A percentile compares a stretch with the other conserved stretches of the same genome.
These are phyloP conservation scores for Arabidopsis suecica DNA, from an alignment of 345 rosid species.

Conservation along the genomic window DNA sequence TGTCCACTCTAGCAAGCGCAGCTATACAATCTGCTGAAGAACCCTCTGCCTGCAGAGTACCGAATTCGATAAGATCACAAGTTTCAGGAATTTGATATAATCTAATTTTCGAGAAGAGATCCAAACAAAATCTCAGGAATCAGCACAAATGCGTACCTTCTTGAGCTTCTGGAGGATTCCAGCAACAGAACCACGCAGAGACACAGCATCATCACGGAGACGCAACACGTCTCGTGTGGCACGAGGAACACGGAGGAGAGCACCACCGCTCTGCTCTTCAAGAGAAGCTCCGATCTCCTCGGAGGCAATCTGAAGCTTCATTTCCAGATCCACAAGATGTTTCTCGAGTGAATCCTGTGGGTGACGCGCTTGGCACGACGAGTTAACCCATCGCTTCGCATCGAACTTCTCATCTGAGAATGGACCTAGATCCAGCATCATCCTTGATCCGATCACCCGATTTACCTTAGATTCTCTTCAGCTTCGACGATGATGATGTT, in stretches of 20 bases:
- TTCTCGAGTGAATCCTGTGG: conserved; percentile 87
- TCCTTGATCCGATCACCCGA: conserved; percentile 3
- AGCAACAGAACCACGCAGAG: conserved; percentile 78
- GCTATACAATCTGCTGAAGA: conserved; percentile 92
- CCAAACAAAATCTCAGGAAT: conserved; percentile 11
- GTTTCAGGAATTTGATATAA: not conserved
- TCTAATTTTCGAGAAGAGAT: conserved; percentile 25
- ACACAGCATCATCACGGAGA: conserved; percentile 88
- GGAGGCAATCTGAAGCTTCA: conserved; percentile 98
- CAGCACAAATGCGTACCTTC: conserved; percentile 54
- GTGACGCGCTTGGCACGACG: conserved; percentile 79
- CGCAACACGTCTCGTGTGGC: conserved; percentile 93
- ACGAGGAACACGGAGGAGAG: conserved; percentile 95
- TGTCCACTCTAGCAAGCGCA: conserved; percentile 92
- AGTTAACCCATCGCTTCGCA: conserved; percentile 93
- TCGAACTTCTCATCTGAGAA: conserved; percentile 96
- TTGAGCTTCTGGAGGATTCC: conserved; percentile 92
- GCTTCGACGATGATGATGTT: conserved; percentile 4
- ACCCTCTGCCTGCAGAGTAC: conserved; percentile 81
- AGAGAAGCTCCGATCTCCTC: conserved; percentile 98
- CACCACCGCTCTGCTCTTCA: conserved; percentile 87
- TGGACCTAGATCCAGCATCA: conserved; percentile 95
- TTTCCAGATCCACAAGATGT: conserved; percentile 93
- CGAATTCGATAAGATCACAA: conserved; percentile 9
- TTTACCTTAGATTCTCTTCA: conserved; percentile 1